Percentiles rank a stretch among this genome's conserved stretches.
Evolutionary conservation across 2,329 filamentous ascomycete species (phyloP).

Genomic region (Colletotrichum eremochloae): DNA sequence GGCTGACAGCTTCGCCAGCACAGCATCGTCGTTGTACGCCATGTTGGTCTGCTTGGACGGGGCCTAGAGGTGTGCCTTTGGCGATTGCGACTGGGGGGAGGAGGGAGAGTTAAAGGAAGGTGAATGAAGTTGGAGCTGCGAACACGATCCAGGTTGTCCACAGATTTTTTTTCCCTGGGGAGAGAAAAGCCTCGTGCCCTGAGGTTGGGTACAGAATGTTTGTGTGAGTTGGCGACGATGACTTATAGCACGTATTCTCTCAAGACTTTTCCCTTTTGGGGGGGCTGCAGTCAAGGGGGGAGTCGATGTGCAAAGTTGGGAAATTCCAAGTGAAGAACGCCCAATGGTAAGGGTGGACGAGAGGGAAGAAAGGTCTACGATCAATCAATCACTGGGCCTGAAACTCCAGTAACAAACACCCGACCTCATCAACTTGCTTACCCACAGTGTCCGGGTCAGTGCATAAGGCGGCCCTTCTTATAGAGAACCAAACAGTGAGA

Average conservation of each 20-base stretch:
- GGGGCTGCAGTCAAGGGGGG: not conserved
- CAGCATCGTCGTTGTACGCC: constrained; percentile 96
- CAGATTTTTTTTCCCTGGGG: not conserved
- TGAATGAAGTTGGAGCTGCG: constrained; percentile 3
- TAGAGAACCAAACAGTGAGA: constrained; percentile 9
- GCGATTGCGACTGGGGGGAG: constrained; percentile 3
- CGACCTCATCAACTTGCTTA: constrained; percentile 22
- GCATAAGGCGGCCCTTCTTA: constrained; percentile 27
- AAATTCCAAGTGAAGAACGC: constrained; percentile 12
- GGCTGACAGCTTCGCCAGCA: constrained; percentile 93
- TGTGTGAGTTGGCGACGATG: not conserved
- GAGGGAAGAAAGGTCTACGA: constrained; percentile 27
- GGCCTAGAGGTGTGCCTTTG: not conserved
- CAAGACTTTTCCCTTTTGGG: not conserved
- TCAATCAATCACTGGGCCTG: constrained; percentile 34
- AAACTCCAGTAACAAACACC: constrained; percentile 37
- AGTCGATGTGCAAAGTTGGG: constrained; percentile 10
- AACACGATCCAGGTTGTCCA: not conserved
- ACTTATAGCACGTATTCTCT: constrained; percentile 26
- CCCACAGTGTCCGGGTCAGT: constrained; percentile 30
- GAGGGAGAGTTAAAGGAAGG: not conserved
- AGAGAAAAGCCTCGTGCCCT: constrained; percentile 1
- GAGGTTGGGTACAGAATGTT: not conserved
- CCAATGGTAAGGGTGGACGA: constrained; percentile 11
- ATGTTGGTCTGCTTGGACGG: constrained; percentile 60